Evolutionary conservation across 2,329 filamentous ascomycete species (phyloP).

Genomic region (Alternaria sp.): DNA sequence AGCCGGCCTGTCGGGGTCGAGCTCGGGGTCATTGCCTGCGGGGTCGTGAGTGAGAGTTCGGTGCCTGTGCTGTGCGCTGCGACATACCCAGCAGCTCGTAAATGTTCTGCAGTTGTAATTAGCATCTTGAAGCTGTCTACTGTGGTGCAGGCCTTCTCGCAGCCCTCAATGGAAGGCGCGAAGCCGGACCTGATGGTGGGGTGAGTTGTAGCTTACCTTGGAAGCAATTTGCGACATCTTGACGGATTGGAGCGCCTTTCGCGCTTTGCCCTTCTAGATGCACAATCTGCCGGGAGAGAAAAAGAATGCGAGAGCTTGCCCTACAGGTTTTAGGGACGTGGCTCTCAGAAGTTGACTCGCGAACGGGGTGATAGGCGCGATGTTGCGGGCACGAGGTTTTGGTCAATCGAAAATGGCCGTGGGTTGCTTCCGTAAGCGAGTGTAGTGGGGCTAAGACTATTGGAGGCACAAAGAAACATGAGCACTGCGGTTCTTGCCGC

Average conservation of each 20-base stretch:
- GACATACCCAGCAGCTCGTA: slow-evolving; percentile 95
- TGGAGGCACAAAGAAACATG: slow-evolving; percentile 19
- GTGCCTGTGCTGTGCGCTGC: slow-evolving; percentile 7
- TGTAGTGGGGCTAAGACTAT: slow-evolving; percentile 16
- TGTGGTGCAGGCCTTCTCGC: background rate
- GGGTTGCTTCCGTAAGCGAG: slow-evolving; percentile 21
- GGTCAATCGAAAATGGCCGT: slow-evolving; percentile 19
- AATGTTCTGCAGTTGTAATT: slow-evolving; percentile 73
- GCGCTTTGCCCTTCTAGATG: slow-evolving; percentile 52
- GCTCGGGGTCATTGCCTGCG: slow-evolving; percentile 72
- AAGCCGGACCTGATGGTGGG: slow-evolving; percentile 9
- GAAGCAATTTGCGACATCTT: slow-evolving; percentile 52
- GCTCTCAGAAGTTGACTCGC: slow-evolving; percentile 44
- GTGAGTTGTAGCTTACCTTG: slow-evolving; percentile 46
- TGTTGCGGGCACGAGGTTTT: slow-evolving; percentile 33
- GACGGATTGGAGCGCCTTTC: slow-evolving; percentile 52
- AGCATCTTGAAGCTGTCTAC: slow-evolving; percentile 34
- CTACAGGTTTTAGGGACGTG: slow-evolving; percentile 46
- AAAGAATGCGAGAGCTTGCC: slow-evolving; percentile 47
- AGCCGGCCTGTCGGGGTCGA: slow-evolving; percentile 75
- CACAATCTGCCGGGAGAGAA: slow-evolving; percentile 47
- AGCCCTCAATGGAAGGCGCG: slow-evolving; percentile 17
- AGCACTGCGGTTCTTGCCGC: slow-evolving; percentile 15
- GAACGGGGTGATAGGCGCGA: slow-evolving; percentile 39
- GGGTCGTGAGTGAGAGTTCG: slow-evolving; percentile 31